A percentile compares a stretch with the other conserved stretches of the same genome.
phyloP scores from a whole-genome alignment of 768 basidiomycete genomes.

The Xanthoconium purpureum region DNA sequence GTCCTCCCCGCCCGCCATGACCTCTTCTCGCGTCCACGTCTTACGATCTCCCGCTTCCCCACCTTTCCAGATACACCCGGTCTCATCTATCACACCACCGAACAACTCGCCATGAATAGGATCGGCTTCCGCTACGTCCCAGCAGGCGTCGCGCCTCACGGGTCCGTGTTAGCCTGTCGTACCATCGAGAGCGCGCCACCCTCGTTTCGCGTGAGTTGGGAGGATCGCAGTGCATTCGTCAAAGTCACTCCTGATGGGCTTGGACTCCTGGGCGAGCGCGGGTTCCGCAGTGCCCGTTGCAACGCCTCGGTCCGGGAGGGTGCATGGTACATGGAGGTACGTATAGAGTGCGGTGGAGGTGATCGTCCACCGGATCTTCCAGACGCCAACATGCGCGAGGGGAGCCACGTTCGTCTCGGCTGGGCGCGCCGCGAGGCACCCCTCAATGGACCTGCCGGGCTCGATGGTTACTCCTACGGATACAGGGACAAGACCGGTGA shows the following conservation, averaged over 20 bases:
- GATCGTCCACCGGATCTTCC: slow-evolving; percentile 40
- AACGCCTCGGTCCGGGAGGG: slow-evolving; percentile 90
- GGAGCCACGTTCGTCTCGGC: slow-evolving; percentile 84
- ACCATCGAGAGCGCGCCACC: slow-evolving; percentile 79
- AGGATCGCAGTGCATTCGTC: slow-evolving; percentile 81
- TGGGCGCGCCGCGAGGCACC: slow-evolving; percentile 91
- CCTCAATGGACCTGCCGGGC: slow-evolving; percentile 88
- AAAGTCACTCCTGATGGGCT: slow-evolving; percentile 77
- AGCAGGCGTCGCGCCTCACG: slow-evolving; percentile 66
- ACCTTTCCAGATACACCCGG: slow-evolving; percentile 60
- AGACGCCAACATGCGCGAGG: slow-evolving; percentile 54
- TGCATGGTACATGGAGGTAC: slow-evolving; percentile 92
- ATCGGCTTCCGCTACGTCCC: slow-evolving; percentile 79
- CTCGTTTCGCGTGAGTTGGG: slow-evolving; percentile 78
- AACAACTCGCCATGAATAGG: slow-evolving; percentile 69
- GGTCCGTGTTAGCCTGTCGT: slow-evolving; percentile 60
- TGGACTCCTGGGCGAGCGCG: slow-evolving; percentile 75
- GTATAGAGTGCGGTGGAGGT: slow-evolving; percentile 71
- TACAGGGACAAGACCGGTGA: slow-evolving; percentile 91
- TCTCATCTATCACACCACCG: slow-evolving; percentile 57
- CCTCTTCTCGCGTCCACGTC: slow-evolving; percentile 64
- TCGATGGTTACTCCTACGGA: slow-evolving; percentile 93
- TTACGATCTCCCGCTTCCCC: slow-evolving; percentile 74
- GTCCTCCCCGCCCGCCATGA: slow-evolving; percentile 66
- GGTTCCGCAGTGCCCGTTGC: slow-evolving; percentile 85